Evolutionary conservation across 768 basidiomycete species (phyloP), one percentile per base, ranked within the genome.

Genomic region (Tulasnella sp.): DNA sequence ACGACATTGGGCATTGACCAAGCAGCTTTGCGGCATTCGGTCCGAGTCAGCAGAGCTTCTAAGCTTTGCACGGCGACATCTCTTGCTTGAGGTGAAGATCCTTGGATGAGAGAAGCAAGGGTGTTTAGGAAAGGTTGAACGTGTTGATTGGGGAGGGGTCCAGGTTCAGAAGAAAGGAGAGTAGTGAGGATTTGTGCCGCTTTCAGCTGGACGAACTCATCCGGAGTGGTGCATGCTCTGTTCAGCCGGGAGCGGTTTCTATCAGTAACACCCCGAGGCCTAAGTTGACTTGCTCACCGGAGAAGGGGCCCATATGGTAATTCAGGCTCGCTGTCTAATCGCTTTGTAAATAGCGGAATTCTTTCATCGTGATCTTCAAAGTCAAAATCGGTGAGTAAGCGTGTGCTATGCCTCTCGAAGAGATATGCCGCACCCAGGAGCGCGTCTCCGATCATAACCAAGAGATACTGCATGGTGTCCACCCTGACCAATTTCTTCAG

Each of bases 171-270:
- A 75, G 88, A 87, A 75, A 65, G 85, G 29, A 98, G 85, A 39
- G 95, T 85, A 0, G 95, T 94, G 62, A 97, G 82, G 75, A 98
- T 90, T 77, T 96, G 91, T 0, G 90, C 85, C 12, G 90, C 84
- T 78, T 95, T 97, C 72, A 98, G 84, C 77, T 95, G 93, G n/a
- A 93, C 89, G 75, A 97, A 98, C 78, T 98, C 95, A 79, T 98
- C 97, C 76, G 89, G 89, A 14, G 90, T 87, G 42, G 92, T 90
- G 63, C 97, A 82, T 39, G 89, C 87, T 76, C 93, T 96, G 75
- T 34, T 69, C 17, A 62, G 59, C 1, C 22, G 37, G 32, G 32
- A 40, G 8, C 11, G 37, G 9, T 0, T 35, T 42, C 17, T 12
- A 37, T 8, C 34, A 1, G 1, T 5, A 8, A 41, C 42, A 5